These are phyloP conservation scores for Coemansia sp. DNA, from an alignment of 192 early-diverging fungal species.

Conservation along the genomic window DNA sequence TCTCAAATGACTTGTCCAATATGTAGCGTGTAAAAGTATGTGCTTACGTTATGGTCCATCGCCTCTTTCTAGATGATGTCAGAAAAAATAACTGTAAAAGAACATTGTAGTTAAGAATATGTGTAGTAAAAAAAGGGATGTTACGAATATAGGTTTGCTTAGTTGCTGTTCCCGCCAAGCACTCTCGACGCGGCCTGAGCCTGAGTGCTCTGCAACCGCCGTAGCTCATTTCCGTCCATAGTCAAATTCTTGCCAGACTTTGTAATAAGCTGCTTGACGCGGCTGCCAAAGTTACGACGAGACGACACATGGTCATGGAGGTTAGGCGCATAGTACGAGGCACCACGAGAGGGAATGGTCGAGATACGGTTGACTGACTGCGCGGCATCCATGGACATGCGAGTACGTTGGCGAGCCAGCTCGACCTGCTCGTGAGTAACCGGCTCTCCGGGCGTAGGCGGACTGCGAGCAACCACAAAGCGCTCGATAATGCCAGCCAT, in stretches of 20 bases:
- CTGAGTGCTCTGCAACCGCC: conserved; percentile 73
- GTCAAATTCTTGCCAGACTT: conserved; percentile 60
- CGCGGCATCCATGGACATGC: conserved; percentile 57
- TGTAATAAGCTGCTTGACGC: conserved; percentile 53
- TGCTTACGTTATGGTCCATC: not conserved
- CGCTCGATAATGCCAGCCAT: conserved; percentile 65
- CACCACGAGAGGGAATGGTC: conserved; percentile 60
- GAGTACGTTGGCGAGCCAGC: conserved; percentile 58
- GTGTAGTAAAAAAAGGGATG: not conserved
- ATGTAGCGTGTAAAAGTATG: not conserved
- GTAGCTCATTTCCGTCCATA: conserved; percentile 67
- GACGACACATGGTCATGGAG: conserved; percentile 57
- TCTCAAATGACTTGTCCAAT: too few relatives aligned
- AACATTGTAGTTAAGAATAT: not conserved
- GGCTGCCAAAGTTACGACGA: conserved; percentile 58
- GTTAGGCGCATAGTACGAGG: conserved; percentile 65
- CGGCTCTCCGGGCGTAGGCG: conserved; percentile 33
- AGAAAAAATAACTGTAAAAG: too few relatives aligned
- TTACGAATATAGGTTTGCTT: conserved; percentile 9
- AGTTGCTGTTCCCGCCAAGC: conserved; percentile 29
- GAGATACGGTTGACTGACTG: conserved; percentile 61
- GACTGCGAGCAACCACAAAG: conserved; percentile 32
- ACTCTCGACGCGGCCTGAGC: conserved; percentile 60
- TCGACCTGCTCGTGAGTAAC: conserved; percentile 47
- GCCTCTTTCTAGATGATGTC: too few relatives aligned